These are phyloP conservation scores for Eucalyptus albens DNA, from an alignment of 345 rosid genomes.

Conservation along the genomic window DNA sequence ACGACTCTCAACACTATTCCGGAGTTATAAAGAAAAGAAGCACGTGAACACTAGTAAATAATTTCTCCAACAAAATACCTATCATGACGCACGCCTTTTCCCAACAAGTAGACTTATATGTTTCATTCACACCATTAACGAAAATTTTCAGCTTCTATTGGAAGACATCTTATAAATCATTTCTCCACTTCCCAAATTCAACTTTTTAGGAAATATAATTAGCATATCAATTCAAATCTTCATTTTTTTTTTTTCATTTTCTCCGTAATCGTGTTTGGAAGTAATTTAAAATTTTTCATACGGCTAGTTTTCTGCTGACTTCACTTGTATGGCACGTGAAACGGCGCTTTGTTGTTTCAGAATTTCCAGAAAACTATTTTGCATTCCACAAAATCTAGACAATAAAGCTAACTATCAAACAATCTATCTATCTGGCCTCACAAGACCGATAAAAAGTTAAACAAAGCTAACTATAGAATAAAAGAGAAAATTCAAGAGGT, in stretches of 20 bases:
- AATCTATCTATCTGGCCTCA: not conserved
- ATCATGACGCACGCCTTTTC: not conserved
- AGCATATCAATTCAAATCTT: too few relatives aligned
- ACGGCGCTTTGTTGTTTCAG: not conserved
- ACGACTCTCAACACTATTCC: too few relatives aligned
- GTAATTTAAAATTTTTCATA: too few relatives aligned
- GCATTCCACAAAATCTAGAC: accelerated
- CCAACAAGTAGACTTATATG: not conserved
- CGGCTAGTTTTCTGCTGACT: too few relatives aligned
- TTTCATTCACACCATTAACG: not conserved
- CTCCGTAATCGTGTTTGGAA: too few relatives aligned
- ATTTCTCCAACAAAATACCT: not conserved
- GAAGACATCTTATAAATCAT: not conserved
- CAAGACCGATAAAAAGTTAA: not conserved
- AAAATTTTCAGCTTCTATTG: not conserved
- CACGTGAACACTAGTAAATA: not conserved
- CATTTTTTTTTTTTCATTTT: too few relatives aligned
- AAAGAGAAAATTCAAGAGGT: not conserved
- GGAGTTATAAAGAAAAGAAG: not conserved
- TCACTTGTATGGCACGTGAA: not conserved
- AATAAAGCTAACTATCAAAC: not conserved
- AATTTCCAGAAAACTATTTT: accelerated
- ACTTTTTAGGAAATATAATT: not conserved
- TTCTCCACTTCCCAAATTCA: not conserved
- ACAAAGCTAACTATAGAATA: not conserved